A percentile compares a stretch with the other conserved stretches of the same genome.
phyloP scores from a whole-genome alignment of 306 rosid species.

The Malus fusca region DNA sequence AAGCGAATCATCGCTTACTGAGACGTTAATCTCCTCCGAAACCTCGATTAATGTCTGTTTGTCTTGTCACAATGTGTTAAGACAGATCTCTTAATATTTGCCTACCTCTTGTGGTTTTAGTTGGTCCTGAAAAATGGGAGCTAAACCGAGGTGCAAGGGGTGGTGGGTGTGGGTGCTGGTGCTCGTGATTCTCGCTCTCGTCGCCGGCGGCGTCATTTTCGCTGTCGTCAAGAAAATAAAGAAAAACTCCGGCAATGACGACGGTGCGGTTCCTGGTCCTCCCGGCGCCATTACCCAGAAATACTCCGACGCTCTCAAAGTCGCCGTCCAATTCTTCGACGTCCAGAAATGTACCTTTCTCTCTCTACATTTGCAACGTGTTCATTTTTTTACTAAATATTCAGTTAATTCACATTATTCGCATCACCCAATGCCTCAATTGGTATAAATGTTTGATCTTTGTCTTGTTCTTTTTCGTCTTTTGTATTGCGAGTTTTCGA shows the following conservation, averaged over 20 bases:
- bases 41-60: not conserved
- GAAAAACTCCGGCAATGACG: constrained; percentile 24
- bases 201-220: constrained; percentile 46
- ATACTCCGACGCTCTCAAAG: constrained; percentile 67
- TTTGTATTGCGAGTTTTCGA: not conserved
- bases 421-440: not conserved
- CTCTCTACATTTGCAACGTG: not conserved
- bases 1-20: not conserved
- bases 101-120: not conserved
- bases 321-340: constrained; percentile 78
- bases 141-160: constrained; percentile 48
- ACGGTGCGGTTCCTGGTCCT: constrained; percentile 67
- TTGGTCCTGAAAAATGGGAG: constrained; percentile 36
- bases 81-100: constrained; percentile 25
- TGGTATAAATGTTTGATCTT: not conserved
- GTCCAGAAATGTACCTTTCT: constrained; percentile 64
- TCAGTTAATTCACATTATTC: not conserved
- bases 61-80: constrained; percentile 9
- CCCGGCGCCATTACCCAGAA: constrained; percentile 60
- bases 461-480: not conserved
- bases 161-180: constrained; percentile 69
- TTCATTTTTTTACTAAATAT: not conserved
- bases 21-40: not conserved
- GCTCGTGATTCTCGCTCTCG: constrained; percentile 37
- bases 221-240: constrained; percentile 38